Evolutionary conservation across 805 yeast species (phyloP).

Genomic region (Hanseniaspora lindneri): DNA sequence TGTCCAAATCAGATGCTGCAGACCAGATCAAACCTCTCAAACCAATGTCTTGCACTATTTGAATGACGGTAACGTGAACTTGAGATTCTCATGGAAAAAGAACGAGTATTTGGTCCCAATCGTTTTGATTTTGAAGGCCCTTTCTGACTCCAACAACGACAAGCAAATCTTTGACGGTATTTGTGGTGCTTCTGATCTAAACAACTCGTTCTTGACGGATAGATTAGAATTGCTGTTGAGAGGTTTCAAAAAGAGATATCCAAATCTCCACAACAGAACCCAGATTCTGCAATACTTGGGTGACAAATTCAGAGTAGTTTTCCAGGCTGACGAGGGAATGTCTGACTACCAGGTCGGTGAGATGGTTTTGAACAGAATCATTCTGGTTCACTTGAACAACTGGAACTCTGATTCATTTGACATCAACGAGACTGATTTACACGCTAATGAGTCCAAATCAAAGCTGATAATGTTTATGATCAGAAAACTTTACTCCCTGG

Average conservation of each 20-base stretch:
- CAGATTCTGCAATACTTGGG: constrained; percentile 92
- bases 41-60: constrained; percentile 94
- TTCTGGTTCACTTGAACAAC: constrained; percentile 67
- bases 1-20: constrained; percentile 83
- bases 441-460: constrained; percentile 58
- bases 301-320: constrained; percentile 87
- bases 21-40: constrained; percentile 96
- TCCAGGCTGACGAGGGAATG: constrained; percentile 77
- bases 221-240: constrained; percentile 88
- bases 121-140: constrained; percentile 80
- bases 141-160: constrained; percentile 71
- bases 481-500: constrained; percentile 84
- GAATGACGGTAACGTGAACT: constrained; percentile 90
- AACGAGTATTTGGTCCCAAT: constrained; percentile 92
- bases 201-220: constrained; percentile 90
- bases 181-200: constrained; percentile 65
- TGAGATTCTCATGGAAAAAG: constrained; percentile 94
- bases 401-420: constrained; percentile 23
- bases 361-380: constrained; percentile 70
- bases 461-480: constrained; percentile 85
- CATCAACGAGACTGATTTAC: constrained; percentile 9
- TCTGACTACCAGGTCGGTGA: constrained; percentile 85
- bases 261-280: constrained; percentile 57
- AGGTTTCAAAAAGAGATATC: constrained; percentile 64
- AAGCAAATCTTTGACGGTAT: constrained; percentile 93